Percentiles rank a stretch among this genome's conserved stretches.
These are phyloP conservation scores for Pythium myriotylum DNA, from an alignment of 352 stramenopile genomes.

Conservation along the genomic window DNA sequence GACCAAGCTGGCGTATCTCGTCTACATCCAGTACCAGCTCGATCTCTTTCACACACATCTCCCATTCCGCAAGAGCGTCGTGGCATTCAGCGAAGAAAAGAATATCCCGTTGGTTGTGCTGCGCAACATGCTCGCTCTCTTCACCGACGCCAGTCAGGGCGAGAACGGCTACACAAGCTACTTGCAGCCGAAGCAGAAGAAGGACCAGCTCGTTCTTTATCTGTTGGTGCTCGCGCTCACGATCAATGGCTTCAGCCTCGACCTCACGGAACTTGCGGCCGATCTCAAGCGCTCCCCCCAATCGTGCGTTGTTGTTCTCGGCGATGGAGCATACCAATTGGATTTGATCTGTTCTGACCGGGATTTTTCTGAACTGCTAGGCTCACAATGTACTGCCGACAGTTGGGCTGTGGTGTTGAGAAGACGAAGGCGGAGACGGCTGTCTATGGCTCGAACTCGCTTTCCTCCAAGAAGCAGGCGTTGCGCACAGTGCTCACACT, in stretches of 20 bases:
- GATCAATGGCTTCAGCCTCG: conserved; percentile 73
- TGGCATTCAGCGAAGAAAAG: conserved; percentile 75
- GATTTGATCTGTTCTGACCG: conserved; percentile 9
- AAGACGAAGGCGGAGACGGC: conserved; percentile 67
- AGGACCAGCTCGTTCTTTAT: conserved; percentile 82
- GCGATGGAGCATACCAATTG: not conserved
- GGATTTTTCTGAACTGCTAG: conserved; percentile 8
- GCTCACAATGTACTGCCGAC: conserved; percentile 64
- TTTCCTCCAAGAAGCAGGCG: conserved; percentile 72
- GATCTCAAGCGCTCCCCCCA: conserved; percentile 68
- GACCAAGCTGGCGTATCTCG: conserved; percentile 65
- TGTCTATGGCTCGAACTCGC: conserved; percentile 52
- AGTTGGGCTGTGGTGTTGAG: conserved; percentile 74
- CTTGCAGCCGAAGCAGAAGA: conserved; percentile 73
- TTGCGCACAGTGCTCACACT: conserved; percentile 71
- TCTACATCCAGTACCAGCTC: conserved; percentile 77
- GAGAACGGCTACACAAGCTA: conserved; percentile 63
- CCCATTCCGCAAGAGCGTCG: conserved; percentile 63
- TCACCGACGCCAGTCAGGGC: conserved; percentile 61
- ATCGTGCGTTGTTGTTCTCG: conserved; percentile 34
- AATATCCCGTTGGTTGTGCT: conserved; percentile 73
- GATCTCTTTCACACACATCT: conserved; percentile 67
- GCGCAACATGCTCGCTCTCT: conserved; percentile 70
- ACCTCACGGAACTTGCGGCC: conserved; percentile 63
- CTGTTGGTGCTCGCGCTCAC: conserved; percentile 77